Conservation (phyloP, 2,329 filamentous ascomycete species). For the Xylariaceae sp. region DNA sequence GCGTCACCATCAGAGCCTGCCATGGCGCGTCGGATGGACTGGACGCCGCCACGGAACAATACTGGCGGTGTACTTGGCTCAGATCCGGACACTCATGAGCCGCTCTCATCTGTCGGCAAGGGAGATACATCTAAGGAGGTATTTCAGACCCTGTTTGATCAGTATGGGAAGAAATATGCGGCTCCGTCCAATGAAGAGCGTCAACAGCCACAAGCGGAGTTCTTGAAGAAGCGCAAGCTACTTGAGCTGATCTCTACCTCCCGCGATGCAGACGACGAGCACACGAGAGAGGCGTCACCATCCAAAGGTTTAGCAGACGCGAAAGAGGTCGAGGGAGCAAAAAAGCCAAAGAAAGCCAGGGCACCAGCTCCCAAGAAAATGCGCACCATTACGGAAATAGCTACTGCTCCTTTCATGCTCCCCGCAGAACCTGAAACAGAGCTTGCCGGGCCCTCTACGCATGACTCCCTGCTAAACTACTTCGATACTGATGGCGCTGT, state of each 20-base stretch:
- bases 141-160: constrained; percentile 37
- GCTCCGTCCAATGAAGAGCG: constrained; percentile 2
- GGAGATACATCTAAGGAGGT: constrained; percentile 18
- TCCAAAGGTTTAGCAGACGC: constrained; percentile 2
- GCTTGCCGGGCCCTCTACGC: constrained; percentile 15
- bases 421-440: constrained; percentile 27
- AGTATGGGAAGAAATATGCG: constrained; percentile 30
- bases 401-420: constrained; percentile 60
- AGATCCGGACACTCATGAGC: constrained; percentile 24
- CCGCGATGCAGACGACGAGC: constrained; percentile 14
- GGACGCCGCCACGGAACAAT: constrained; percentile 57
- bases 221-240: constrained; percentile 48
- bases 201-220: constrained; percentile 12
- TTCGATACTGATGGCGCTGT: constrained; percentile 30
- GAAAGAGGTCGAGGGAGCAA: neutral
- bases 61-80: constrained; percentile 20
- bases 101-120: constrained; percentile 20
- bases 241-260: constrained; percentile 40
- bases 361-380: constrained; percentile 57
- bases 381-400: constrained; percentile 69
- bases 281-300: constrained; percentile 22
- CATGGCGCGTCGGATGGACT: constrained; percentile 48
- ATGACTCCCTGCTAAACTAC: constrained; percentile 37
- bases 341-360: constrained; percentile 28
- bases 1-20: constrained; percentile 34